Conservation (phyloP, 1,284 basidiomycete species). For the Irpex lacteus region DNA sequence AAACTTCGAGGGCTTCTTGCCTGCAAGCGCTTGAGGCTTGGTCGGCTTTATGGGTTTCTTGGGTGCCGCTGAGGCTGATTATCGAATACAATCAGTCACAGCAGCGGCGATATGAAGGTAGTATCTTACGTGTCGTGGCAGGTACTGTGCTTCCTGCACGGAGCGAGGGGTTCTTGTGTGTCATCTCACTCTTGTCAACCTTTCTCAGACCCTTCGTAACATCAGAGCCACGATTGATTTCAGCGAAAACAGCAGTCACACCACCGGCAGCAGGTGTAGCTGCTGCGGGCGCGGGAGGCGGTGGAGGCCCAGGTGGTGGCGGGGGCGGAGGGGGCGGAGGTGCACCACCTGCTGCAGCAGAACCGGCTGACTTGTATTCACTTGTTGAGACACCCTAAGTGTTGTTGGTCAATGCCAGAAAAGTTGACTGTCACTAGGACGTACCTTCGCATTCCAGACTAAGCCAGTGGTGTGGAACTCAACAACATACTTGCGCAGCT, state of each 20-base stretch:
- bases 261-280: conserved; percentile 49
- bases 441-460: conserved; percentile 84
- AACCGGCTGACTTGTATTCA: conserved; percentile 45
- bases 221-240: conserved; percentile 87
- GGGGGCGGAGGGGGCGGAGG: conserved; percentile 36
- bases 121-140: conserved; percentile 22
- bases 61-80: conserved; percentile 29
- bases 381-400: conserved; percentile 61
- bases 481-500: conserved; percentile 81
- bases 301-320: conserved; percentile 26
- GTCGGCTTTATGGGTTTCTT: conserved; percentile 75
- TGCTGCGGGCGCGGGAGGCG: too few species aligned
- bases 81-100: not conserved
- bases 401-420: not conserved
- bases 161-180: conserved; percentile 95
- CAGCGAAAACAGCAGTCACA: conserved; percentile 87
- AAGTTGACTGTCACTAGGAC: conserved; percentile 12
- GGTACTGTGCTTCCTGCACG: conserved; percentile 68
- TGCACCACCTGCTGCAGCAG: conserved; percentile 25
- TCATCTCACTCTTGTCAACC: conserved; percentile 96
- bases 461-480: conserved; percentile 89
- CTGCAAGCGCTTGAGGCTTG: conserved; percentile 77
- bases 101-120: not conserved
- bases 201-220: conserved; percentile 91
- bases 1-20: conserved; percentile 93